Evolutionary conservation across 306 rosid genomes (phyloP), one percentile per base, ranked within the genome.

Genomic region (Quillaja saponaria): DNA sequence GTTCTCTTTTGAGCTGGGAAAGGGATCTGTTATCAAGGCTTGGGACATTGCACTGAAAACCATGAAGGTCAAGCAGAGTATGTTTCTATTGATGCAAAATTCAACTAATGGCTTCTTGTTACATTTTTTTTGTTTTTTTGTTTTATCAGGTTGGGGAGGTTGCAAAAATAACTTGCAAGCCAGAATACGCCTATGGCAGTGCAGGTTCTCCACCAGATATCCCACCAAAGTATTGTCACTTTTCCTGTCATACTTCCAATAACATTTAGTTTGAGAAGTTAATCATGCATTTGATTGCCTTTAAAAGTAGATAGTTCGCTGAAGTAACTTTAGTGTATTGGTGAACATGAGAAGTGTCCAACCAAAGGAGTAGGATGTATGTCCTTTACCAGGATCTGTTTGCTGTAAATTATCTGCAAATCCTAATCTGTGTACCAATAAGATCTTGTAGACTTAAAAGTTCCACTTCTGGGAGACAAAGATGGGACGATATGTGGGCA

Each of bases 171-270:
- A 84, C 83, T 47, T 89, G 99, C 88, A 84, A 80, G 80, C 94
- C 99, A 20, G 96, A 88, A 21, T 89, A 92, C 56, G 99, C 96
- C 37, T 92, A 92, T 63, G 99, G 96, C 15, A 81, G 82, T 71
- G 89, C 94, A 0, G 96, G 99, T 71, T 89, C 96, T 70, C 99
- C 94, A 0, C 99, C 99, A 3, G 96, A 92, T 76, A 92, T 92
- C 48, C 99, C 99, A 40, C 91, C 95, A 64, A 81, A 81, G 96
- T 89, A 91, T 56, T 54, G 25, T 39, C 59, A 7, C 64, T 78
- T 14, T 17, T 18, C 62, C n/a, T n/a, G n/a, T n/a, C n/a, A n/a
- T n/a, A n/a, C n/a, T n/a, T n/a, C n/a, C n/a, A n/a, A n/a, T n/a
- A n/a, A n/a, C n/a, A n/a, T n/a, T n/a, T n/a, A n/a, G n/a, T n/a